These are phyloP conservation scores for Phyllosticta citriasiana DNA, from an alignment of 2,329 filamentous ascomycete genomes.

Conservation along the genomic window DNA sequence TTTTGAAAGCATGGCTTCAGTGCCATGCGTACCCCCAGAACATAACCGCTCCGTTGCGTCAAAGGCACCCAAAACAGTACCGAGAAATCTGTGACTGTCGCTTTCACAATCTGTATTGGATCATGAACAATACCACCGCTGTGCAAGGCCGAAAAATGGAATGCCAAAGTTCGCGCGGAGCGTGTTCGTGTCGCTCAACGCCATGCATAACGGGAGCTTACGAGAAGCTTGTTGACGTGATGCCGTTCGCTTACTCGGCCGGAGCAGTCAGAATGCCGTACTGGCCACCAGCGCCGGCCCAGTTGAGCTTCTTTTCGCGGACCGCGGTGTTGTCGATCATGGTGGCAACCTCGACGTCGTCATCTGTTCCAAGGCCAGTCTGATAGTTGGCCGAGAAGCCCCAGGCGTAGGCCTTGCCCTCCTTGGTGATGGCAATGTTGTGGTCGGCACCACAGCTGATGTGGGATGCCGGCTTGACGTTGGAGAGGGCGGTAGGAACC, in stretches of 20 bases:
- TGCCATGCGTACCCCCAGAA: not conserved
- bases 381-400: constrained; percentile 75
- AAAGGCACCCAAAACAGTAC: not conserved
- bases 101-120: not conserved
- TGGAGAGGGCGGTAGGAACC: constrained; percentile 51
- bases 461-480: constrained; percentile 37
- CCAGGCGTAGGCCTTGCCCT: constrained; percentile 67
- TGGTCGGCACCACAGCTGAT: constrained; percentile 62
- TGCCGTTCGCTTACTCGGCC: constrained; percentile 5
- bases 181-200: not conserved
- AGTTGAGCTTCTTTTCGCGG: constrained; percentile 61
- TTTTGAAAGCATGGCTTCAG: not conserved
- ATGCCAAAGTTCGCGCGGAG: not conserved
- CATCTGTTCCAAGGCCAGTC: constrained; percentile 65
- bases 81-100: not conserved
- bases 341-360: constrained; percentile 69
- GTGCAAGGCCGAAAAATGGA: not conserved
- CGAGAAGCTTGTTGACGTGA: not conserved
- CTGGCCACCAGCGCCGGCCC: constrained; percentile 80
- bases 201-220: too few relatives aligned
- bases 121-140: not conserved
- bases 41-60: not conserved
- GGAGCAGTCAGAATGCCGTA: constrained; percentile 55
- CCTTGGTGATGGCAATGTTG: constrained; percentile 57
- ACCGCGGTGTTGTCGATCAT: constrained; percentile 78